phyloP scores from a whole-genome alignment of 225 moss, liverwort and hornwort genomes.

The Antitrichia curtipendula region DNA sequence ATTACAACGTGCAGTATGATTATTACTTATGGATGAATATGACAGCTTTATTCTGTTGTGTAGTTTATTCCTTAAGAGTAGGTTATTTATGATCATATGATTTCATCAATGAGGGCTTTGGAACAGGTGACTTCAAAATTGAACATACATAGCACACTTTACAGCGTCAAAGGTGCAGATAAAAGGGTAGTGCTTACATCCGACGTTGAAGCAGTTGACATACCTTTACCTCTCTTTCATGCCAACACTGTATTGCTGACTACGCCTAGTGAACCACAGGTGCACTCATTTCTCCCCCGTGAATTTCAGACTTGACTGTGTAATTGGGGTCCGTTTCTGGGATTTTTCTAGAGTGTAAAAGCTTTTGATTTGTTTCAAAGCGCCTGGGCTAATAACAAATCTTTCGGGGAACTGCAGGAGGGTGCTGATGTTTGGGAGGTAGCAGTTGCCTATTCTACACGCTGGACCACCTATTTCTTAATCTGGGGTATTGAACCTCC shows the following conservation, averaged over 20 bases:
- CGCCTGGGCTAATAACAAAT: not conserved
- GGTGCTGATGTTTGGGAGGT: constrained; percentile 39
- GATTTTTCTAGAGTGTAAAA: not conserved
- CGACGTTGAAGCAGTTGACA: not conserved
- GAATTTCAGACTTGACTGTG: not conserved
- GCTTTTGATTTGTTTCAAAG: not conserved
- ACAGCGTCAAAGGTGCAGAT: constrained; percentile 9
- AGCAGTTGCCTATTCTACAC: constrained; percentile 19
- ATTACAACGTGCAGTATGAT: not conserved
- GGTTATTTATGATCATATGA: not conserved
- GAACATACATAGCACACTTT: constrained; percentile 24
- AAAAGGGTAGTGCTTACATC: not conserved
- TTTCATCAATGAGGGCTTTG: not conserved
- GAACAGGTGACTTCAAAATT: constrained; percentile 19
- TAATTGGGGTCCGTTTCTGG: not conserved
- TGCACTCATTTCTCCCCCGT: not conserved
- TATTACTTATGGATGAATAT: not conserved
- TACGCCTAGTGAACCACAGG: constrained; percentile 28
- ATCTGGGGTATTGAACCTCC: constrained; percentile 24
- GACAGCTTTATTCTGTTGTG: not conserved
- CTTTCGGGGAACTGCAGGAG: constrained; percentile 2
- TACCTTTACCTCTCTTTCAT: constrained; percentile 10
- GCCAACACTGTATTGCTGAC: constrained; percentile 2
- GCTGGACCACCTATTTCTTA: constrained; percentile 14
- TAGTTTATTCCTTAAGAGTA: not conserved